Conservation (phyloP, 2,329 filamentous ascomycete species). For the Aspergillus felis region DNA sequence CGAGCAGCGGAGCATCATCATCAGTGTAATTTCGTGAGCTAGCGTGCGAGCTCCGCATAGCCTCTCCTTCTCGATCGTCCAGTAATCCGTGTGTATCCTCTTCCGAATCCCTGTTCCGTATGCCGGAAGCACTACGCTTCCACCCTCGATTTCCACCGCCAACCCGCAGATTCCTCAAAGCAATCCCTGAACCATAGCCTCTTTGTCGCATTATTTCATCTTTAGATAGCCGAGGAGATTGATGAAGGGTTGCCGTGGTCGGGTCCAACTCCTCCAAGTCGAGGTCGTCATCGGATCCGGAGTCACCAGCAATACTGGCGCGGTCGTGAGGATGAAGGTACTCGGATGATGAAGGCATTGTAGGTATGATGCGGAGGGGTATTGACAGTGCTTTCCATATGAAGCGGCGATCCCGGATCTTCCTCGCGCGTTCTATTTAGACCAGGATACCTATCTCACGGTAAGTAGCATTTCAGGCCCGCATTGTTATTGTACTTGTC, state of each 20-base stretch:
- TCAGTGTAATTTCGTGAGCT: constrained; percentile 53
- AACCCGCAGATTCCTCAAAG: constrained; percentile 49
- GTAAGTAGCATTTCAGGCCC: constrained; percentile 4
- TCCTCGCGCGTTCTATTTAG: not conserved
- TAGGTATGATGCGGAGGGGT: not conserved
- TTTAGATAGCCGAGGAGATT: constrained; percentile 19
- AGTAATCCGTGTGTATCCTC: constrained; percentile 67
- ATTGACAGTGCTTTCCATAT: not conserved
- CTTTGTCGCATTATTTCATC: constrained; percentile 25
- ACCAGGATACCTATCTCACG: constrained; percentile 6
- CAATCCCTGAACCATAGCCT: constrained; percentile 39
- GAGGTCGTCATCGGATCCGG: constrained; percentile 42
- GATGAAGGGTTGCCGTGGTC: constrained; percentile 22
- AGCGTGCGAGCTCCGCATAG: constrained; percentile 56
- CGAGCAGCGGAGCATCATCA: constrained; percentile 72
- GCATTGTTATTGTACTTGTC: constrained; percentile 13
- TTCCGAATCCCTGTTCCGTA: constrained; percentile 39
- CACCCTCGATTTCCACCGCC: constrained; percentile 44
- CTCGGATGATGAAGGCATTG: constrained; percentile 36
- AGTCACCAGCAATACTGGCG: constrained; percentile 29
- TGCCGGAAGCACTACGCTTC: constrained; percentile 39
- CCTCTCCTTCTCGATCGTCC: constrained; percentile 56
- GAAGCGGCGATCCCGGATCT: not conserved
- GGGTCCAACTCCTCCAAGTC: constrained; percentile 46
- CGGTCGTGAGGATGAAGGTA: constrained; percentile 33